These are phyloP conservation scores for Sclerotinia glacialis DNA, from an alignment of 2,329 filamentous ascomycete genomes.

Conservation along the genomic window DNA sequence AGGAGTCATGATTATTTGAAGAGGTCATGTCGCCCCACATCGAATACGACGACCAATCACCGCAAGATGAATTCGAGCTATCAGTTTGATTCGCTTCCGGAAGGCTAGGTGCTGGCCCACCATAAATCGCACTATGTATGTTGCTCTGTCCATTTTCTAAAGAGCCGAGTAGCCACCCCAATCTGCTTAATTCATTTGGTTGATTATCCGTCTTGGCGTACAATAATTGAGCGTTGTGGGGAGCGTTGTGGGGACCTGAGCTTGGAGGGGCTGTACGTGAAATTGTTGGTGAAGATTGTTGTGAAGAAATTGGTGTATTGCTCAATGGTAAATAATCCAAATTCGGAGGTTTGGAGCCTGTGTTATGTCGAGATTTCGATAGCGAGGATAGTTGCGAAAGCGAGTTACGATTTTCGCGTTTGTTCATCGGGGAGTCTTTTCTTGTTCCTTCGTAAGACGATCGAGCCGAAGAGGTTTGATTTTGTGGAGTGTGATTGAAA, in stretches of 20 bases:
- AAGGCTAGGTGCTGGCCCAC: slow-evolving; percentile 51
- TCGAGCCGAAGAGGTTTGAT: slow-evolving; percentile 32
- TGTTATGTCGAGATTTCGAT: slow-evolving; percentile 26
- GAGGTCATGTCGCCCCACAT: slow-evolving; percentile 47
- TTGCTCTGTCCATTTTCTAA: slow-evolving; percentile 78
- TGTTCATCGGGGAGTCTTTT: slow-evolving; percentile 41
- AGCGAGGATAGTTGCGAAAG: slow-evolving; percentile 33
- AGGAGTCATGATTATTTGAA: slow-evolving; percentile 42
- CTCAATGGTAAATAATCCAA: slow-evolving; percentile 59
- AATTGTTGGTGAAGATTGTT: slow-evolving; percentile 47
- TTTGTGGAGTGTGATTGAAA: slow-evolving; percentile 28
- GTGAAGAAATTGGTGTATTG: slow-evolving; percentile 48
- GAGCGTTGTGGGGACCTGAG: slow-evolving; percentile 29
- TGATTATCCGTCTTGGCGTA: slow-evolving; percentile 43
- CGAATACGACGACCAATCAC: slow-evolving; percentile 53
- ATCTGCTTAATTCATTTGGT: slow-evolving; percentile 58
- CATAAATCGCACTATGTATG: slow-evolving; percentile 81
- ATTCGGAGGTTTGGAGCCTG: slow-evolving; percentile 43
- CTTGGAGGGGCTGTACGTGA: slow-evolving; percentile 35
- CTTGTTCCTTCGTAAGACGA: slow-evolving; percentile 30
- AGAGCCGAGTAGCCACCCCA: slow-evolving; percentile 70
- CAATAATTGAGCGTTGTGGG: too few species aligned
- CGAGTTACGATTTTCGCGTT: slow-evolving; percentile 40
- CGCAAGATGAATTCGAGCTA: slow-evolving; percentile 29
- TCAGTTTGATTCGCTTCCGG: slow-evolving; percentile 24